Base-by-base conservation (phyloP, 176 grass and related monocot genomes). In the Typha latifolia region DNA sequence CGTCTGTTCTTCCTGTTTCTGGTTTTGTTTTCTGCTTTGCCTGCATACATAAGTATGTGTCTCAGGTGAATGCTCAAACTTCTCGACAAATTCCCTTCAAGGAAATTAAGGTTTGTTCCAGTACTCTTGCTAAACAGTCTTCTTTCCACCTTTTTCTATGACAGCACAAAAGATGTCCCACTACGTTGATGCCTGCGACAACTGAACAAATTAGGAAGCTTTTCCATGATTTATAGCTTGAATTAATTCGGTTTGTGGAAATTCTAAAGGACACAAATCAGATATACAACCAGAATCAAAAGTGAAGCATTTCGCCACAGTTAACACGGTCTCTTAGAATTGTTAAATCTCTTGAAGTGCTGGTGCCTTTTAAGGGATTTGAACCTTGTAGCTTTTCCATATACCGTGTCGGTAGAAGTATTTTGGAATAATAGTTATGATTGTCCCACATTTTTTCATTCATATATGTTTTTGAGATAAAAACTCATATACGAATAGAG, bases 21-120 rank as follows among this genome's bases (percentile, higher is more conserved):
- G 94, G 94, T 89, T 99, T 99, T 89, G 94, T 87, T 11, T 99
- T 99, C 77, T 99, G 94, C 83, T 99, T 93, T 78, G 75, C 77
- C 74, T 99, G 94, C 79, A 78, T 99, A 82, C 93, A 90, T 79
- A 99, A 99, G 62, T 99, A 85, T 27, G 81, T 93, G 32, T 90
- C 89, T 61, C 89, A 99, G 94, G 94, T 87, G 78, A 66, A 59
- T 19, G 5, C n/a, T 59, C 53, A 8, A 21, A 59, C 53, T 59
- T 21, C 11, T 59, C 0, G 16, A 59, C 53, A 59, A 9, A 59
- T 2, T 22, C 53, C 53, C n/a, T 59, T 59, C 16, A 59, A 59
- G 16, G 53, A 2, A 14, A 59, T 59, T 16, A 16, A 21, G 2
- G 22, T 59, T 22, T 59, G 16, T 11, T 59, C 16, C 53, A 59